Base-by-base conservation (phyloP, 331 rosid genomes). In the Acacia pycnantha region DNA sequence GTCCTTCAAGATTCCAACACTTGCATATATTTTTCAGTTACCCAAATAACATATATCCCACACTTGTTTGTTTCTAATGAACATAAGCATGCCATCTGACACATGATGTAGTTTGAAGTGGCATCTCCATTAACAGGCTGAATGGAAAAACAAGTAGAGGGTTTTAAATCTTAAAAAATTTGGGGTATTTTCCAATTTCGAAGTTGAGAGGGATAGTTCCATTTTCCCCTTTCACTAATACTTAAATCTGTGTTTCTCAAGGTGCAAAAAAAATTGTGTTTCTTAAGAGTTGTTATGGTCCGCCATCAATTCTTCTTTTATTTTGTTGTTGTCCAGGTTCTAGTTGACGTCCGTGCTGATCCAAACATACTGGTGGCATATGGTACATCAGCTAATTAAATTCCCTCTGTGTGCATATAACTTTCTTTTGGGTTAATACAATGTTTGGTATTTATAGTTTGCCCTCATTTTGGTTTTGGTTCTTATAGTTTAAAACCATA, bases 351-450 rank as follows among this genome's bases (percentile, higher is more conserved):
- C 13, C 97, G 73, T 82, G 90, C 90, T 67, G 93, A 95, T 84
- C 97, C 98, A 50, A 88, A 93, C 83, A 86, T 93, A 77, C 82
- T 91, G 69, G 97, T 95, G 82, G 98, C 98, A 44, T 95, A 93
- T 84, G 98, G 98, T 95, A 91, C 85, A 73, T 37, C 50, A 35
- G 35, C 84, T 82, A 43, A 70, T 79, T 74, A 41, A 77, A 37
- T 26, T 83, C 26, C 66, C 74, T 84, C 64, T 29, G 83, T 78
- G 76, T 62, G 16, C 76, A 11, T 78, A 26, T 12, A 16, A 18
- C 47, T 68, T 68, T 79, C 1, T 22, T 22, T 11, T 0, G 1
- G 41, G 9, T 37, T 6, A 37, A 37, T 37, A 6, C 9, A 37
- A 37, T 37, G 9, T 37, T 37, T 37, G 41, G 41, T 6, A 6